Evolutionary conservation across 2,329 filamentous ascomycete genomes (phyloP), one percentile per base, ranked within the genome.

Genomic region (Colletotrichum lentis): DNA sequence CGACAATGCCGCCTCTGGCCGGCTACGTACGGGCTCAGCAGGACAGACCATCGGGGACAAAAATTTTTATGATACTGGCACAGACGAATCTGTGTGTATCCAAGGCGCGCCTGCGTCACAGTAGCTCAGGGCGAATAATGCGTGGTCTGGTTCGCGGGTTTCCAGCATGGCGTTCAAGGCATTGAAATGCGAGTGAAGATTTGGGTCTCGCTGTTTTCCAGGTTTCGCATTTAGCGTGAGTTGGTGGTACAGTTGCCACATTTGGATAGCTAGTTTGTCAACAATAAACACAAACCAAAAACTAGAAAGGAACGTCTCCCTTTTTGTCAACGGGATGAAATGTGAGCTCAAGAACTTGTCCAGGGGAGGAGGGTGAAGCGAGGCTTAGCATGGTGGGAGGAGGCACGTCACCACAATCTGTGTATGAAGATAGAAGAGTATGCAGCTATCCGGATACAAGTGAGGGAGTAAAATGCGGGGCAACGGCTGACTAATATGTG

Each of bases 141-240:
- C 35, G 43, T 49, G 55, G 27, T 55, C 27, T 55, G 44, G 20
- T 44, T 53, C 24, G 20, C 27, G 55, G 35, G 8, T 22, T 2
- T 54, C 54, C 43, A 68, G 65, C 65, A 65, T 61, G 65, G 65
- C 65, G 65, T 60, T 68, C 43, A 65, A 31, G 65, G 65, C 49
- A 64, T 44, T 55, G 55, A 56, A 50, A 43, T 65, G 65, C 43
- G 39, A 50, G 12, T 52, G 14, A 44, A 54, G 60, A 24, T 57
- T 58, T 37, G 18, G 27, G 54, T 54, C 54, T 64, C 22, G 16
- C 64, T 53, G 31, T 54, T 59, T 59, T 67, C 24, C 12, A 43
- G 20, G 22, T 27, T 27, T 58, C 31, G 54, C 61, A 58, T 47
- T 22, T 24, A 57, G 44, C 22, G 31, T 24, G 31, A 46, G 53